Conservation (phyloP, 768 basidiomycete species). For the Coprinopsis strossmayeri region DNA sequence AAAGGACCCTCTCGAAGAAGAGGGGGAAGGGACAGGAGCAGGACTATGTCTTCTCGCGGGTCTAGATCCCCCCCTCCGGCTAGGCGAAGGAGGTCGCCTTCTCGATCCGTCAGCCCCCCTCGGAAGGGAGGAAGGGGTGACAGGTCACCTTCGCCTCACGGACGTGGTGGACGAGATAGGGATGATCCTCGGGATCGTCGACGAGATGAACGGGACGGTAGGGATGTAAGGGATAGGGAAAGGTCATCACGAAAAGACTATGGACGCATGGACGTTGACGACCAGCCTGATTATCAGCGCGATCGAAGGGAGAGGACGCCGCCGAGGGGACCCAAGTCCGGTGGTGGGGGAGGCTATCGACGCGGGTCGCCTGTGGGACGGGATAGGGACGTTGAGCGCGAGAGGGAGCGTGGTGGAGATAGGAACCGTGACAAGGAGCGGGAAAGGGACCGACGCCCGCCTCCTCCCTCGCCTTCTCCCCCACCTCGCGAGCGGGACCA, state of each 20-base stretch:
- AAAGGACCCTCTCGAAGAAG: background rate
- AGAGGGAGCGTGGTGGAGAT: slow-evolving; percentile 7
- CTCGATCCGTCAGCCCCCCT: background rate
- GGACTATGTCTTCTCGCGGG: background rate
- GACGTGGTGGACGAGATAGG: background rate
- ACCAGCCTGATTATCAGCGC: background rate
- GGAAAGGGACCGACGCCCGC: slow-evolving; percentile 12
- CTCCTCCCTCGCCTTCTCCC: slow-evolving; percentile 15
- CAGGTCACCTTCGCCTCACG: background rate
- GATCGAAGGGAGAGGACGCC: background rate
- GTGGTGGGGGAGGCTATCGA: background rate
- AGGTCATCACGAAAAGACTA: too few relatives aligned
- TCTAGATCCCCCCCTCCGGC: background rate
- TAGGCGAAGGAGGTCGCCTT: background rate
- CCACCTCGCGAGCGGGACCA: slow-evolving; percentile 14
- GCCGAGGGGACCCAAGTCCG: background rate
- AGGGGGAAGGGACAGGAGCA: background rate
- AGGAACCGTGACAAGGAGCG: slow-evolving; percentile 11
- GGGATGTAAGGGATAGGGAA: too few relatives aligned
- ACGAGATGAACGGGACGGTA: background rate
- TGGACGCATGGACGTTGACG: slow-evolving; percentile 4
- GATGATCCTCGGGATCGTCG: background rate
- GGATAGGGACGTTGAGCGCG: slow-evolving; percentile 1
- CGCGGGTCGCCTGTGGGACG: background rate
- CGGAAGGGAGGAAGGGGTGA: background rate